Conservation (phyloP, 768 basidiomycete genomes). For the Podaxis sp. region DNA sequence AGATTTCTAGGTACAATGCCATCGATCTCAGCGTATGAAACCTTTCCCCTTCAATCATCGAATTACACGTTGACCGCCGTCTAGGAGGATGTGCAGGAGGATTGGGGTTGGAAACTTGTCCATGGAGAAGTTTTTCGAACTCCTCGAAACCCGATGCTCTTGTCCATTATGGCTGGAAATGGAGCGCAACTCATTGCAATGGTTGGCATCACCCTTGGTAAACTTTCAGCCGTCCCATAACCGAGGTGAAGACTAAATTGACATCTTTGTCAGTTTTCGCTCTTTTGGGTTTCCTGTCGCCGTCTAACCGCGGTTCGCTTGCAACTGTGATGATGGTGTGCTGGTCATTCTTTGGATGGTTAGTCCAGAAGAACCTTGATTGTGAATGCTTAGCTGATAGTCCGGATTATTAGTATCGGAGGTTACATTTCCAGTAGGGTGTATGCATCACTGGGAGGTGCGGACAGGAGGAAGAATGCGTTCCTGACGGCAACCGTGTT, state of each 20-base stretch:
- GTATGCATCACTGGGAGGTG: slow-evolving; percentile 78
- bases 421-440: slow-evolving; percentile 87
- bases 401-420: slow-evolving; percentile 53
- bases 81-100: slow-evolving; percentile 94
- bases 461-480: slow-evolving; percentile 74
- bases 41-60: not conserved
- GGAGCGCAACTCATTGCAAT: slow-evolving; percentile 84
- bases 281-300: slow-evolving; percentile 88
- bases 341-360: slow-evolving; percentile 93
- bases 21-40: slow-evolving; percentile 79
- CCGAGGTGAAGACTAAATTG: not conserved
- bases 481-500: slow-evolving; percentile 87
- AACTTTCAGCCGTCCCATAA: slow-evolving; percentile 9
- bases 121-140: slow-evolving; percentile 95
- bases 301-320: slow-evolving; percentile 91
- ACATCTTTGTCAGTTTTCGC: slow-evolving; percentile 69
- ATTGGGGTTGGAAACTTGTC: slow-evolving; percentile 98
- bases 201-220: slow-evolving; percentile 84
- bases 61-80: not conserved
- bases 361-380: slow-evolving; percentile 19
- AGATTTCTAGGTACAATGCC: slow-evolving; percentile 93
- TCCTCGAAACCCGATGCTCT: slow-evolving; percentile 70
- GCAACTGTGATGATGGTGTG: slow-evolving; percentile 93
- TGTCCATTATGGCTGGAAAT: slow-evolving; percentile 89
- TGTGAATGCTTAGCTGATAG: not conserved